Percentiles rank a stretch among this genome's conserved stretches.
phyloP scores from a whole-genome alignment of 2,329 filamentous ascomycete species.

The Tolypocladium paradoxum region DNA sequence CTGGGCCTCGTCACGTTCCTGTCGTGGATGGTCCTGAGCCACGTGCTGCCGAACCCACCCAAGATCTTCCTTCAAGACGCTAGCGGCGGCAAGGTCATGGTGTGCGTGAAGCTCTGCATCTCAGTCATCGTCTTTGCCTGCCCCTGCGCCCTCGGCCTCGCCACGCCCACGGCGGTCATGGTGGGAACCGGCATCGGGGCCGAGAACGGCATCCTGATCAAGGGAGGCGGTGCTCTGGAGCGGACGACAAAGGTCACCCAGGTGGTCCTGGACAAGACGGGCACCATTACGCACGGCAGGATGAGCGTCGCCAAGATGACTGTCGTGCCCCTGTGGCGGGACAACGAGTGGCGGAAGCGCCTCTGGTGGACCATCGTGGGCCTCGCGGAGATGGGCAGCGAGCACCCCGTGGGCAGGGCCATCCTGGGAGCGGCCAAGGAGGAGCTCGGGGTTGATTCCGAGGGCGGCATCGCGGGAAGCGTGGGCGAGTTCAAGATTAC shows the following conservation, averaged over 20 bases:
- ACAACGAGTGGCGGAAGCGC: constrained; percentile 54
- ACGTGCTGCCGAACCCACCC: constrained; percentile 73
- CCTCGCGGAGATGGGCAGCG: constrained; percentile 89
- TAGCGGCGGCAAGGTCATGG: constrained; percentile 88
- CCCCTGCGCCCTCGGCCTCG: constrained; percentile 89
- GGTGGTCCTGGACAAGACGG: constrained; percentile 91
- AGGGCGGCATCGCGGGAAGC: constrained; percentile 69
- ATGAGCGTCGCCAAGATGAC: constrained; percentile 78
- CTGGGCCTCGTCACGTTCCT: constrained; percentile 80
- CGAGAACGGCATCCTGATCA: constrained; percentile 93
- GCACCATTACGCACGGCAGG: constrained; percentile 85
- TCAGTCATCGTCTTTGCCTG: constrained; percentile 98
- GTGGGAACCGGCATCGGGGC: constrained; percentile 96
- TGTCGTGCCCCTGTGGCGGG: constrained; percentile 58
- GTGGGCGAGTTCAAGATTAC: constrained; percentile 74
- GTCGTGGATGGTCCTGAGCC: constrained; percentile 90
- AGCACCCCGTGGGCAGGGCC: constrained; percentile 91
- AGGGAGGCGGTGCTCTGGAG: constrained; percentile 87
- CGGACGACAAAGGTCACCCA: constrained; percentile 82
- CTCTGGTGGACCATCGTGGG: constrained; percentile 96
- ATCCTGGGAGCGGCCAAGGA: constrained; percentile 66
- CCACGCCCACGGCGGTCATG: constrained; percentile 96
- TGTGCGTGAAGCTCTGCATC: constrained; percentile 94
- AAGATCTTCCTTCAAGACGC: constrained; percentile 71
- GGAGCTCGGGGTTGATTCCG: constrained; percentile 60